Evolutionary conservation across 2,329 filamentous ascomycete genomes (phyloP).

Genomic region (Furcasterigmium furcatum): DNA sequence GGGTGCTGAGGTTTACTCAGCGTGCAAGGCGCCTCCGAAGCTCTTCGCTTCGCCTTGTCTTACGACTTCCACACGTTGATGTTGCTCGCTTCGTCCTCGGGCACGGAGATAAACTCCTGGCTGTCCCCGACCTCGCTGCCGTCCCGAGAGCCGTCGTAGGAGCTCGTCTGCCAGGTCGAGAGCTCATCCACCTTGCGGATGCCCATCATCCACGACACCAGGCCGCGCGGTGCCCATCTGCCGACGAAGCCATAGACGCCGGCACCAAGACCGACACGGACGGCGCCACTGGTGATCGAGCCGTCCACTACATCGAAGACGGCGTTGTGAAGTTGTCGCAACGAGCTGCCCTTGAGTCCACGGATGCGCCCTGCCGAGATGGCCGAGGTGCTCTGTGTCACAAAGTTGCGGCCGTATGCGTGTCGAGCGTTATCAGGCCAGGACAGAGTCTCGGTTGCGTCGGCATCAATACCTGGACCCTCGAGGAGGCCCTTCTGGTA

Average conservation of each 20-base stretch:
- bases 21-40: too few relatives aligned
- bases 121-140: slow-evolving; percentile 32
- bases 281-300: slow-evolving; percentile 55
- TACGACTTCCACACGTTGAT: slow-evolving; percentile 41
- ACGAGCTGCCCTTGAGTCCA: slow-evolving; percentile 64
- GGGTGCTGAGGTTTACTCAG: too few relatives aligned
- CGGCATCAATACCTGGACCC: slow-evolving; percentile 35
- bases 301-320: slow-evolving; percentile 86
- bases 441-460: slow-evolving; percentile 52
- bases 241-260: slow-evolving; percentile 84
- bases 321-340: slow-evolving; percentile 78
- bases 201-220: slow-evolving; percentile 95
- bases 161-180: slow-evolving; percentile 47
- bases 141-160: slow-evolving; percentile 27
- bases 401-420: slow-evolving; percentile 61
- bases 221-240: slow-evolving; percentile 68
- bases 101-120: slow-evolving; percentile 51
- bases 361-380: slow-evolving; percentile 55
- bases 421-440: slow-evolving; percentile 62
- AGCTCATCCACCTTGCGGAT: slow-evolving; percentile 60
- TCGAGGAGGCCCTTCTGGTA: slow-evolving; percentile 34
- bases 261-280: slow-evolving; percentile 82
- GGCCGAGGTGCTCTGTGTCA: slow-evolving; percentile 50
- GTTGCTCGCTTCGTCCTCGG: slow-evolving; percentile 35
- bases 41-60: neutral